Base-by-base conservation (phyloP, 805 yeast genomes). In the Priceomyces melissophilus region DNA sequence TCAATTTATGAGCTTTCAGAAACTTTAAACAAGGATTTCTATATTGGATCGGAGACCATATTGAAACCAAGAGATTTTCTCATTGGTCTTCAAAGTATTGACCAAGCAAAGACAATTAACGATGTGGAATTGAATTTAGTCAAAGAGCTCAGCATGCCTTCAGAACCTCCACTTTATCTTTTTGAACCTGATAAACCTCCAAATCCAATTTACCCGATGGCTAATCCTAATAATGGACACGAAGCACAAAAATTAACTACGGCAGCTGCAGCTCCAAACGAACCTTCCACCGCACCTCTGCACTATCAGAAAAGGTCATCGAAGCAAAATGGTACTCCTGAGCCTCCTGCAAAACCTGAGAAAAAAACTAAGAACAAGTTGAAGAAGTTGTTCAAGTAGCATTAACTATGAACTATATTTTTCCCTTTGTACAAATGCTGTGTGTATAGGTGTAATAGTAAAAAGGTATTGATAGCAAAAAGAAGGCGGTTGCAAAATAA, bases 11-110 rank as follows among this genome's bases (percentile, higher is more conserved):
- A 87, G 47, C 70, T 88, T 35, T 76, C 87, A 7, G 61, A 67
- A 12, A 60, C 73, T 34, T 70, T 78, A 42, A 78, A 84, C 53
- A 82, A 79, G 55, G 96, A 88, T 45, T 75, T 93, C 12, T 78
- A 83, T 45, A 65, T 91, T 43, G 98, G 98, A 0, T 80, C 90
- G 10, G 95, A 86, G 57, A 80, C 83, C 39, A 61, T 87, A 2
- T 63, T 87, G 45, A 78, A 79, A 8, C 85, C 87, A 4, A 53
- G 73, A 12, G 74, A 68, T 45, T 70, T 68, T 42, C 53, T 70
- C 35, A 67, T 68, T 42, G 75, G 75, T 1, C 54, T 70, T 11
- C 75, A 69, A 45, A 53, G 61, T 27, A 64, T 69, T 20, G 74
- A 69, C 43, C 54, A 53, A 8, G 63, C 50, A 15, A 68, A 67